Conservation (phyloP, 257 asterid genomes). For the Solanum peruvianum region DNA sequence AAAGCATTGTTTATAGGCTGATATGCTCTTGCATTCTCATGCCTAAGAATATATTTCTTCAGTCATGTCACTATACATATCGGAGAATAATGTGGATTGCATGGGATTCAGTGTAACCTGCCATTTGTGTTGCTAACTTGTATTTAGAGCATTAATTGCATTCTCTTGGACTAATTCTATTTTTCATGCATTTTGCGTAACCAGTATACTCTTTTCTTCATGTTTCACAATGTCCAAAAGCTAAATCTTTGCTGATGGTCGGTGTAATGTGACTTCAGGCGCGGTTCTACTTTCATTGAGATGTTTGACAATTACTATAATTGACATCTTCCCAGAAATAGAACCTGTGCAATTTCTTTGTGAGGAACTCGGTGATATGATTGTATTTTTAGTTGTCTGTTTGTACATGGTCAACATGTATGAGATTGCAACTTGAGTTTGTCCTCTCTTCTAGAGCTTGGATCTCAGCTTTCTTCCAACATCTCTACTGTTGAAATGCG, state of each 20-base stretch:
- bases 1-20: background rate
- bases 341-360: background rate
- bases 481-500: background rate
- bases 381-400: background rate
- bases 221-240: background rate
- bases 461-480: background rate
- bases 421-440: background rate
- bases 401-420: background rate
- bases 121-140: background rate
- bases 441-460: background rate
- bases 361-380: background rate
- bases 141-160: background rate
- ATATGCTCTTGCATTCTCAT: background rate
- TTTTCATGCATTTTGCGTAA: background rate
- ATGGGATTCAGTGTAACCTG: background rate
- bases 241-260: background rate
- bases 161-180: background rate
- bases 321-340: background rate
- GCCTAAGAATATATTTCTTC: background rate
- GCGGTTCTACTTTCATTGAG: background rate
- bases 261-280: background rate
- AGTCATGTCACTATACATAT: background rate
- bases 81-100: background rate
- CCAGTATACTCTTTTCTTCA: background rate
- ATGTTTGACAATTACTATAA: background rate